Conservation (phyloP, 2,329 filamentous ascomycete species). For the Akanthomyces muscarius region DNA sequence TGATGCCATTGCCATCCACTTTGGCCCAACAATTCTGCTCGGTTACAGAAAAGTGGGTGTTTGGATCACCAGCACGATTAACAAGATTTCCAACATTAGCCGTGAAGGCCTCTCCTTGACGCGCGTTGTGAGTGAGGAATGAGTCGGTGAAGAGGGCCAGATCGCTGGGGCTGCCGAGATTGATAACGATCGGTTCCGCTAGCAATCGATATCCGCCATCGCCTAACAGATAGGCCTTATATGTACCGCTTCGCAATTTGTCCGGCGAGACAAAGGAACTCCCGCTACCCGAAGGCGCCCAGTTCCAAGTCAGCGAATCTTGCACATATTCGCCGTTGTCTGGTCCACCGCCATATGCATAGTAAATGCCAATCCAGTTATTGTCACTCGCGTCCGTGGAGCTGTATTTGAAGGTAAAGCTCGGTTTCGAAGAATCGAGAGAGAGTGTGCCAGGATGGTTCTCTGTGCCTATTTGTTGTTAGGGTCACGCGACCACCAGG, state of each 20-base stretch:
- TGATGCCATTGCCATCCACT: slow-evolving; percentile 29
- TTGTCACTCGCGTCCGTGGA: slow-evolving; percentile 18
- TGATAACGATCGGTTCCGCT: not conserved
- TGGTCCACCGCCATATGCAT: slow-evolving; percentile 23
- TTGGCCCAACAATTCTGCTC: slow-evolving; percentile 30
- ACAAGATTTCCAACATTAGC: slow-evolving; percentile 33
- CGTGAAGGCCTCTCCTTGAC: slow-evolving; percentile 31
- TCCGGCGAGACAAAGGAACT: slow-evolving; percentile 17
- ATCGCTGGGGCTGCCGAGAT: not conserved
- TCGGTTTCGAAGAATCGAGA: not conserved
- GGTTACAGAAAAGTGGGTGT: slow-evolving; percentile 28
- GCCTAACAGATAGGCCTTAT: slow-evolving; percentile 12
- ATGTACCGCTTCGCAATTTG: not conserved
- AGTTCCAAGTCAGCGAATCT: slow-evolving; percentile 24
- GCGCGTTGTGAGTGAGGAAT: slow-evolving; percentile 34
- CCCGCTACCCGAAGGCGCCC: slow-evolving; percentile 21
- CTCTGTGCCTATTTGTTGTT: not conserved
- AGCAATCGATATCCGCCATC: slow-evolving; percentile 7
- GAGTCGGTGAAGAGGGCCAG: slow-evolving; percentile 29
- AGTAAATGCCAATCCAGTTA: slow-evolving; percentile 28
- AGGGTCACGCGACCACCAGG: not conserved
- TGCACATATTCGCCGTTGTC: slow-evolving; percentile 20
- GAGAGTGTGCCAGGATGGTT: not conserved
- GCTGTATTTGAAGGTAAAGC: slow-evolving; percentile 23
- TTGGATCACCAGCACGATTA: slow-evolving; percentile 24